Percentiles rank a stretch among this genome's conserved stretches.
Conservation (phyloP, 1,284 basidiomycete genomes). For the Ganoderma sinense region DNA sequence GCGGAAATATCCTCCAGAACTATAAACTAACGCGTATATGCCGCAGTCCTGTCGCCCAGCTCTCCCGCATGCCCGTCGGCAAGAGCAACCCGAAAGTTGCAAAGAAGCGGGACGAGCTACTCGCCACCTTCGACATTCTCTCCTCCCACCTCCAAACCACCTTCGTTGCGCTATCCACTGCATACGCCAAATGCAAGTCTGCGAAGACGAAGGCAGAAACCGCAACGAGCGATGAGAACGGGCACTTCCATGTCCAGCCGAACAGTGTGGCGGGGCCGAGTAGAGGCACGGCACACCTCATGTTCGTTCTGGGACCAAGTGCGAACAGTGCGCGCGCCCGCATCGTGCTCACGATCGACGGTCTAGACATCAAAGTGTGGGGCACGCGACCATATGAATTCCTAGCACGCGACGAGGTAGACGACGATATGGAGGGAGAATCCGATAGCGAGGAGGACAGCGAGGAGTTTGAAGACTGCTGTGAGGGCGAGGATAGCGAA, state of each 20-base stretch:
- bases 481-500: slow-evolving; percentile 17
- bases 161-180: slow-evolving; percentile 69
- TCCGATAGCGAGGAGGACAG: slow-evolving; percentile 34
- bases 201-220: slow-evolving; percentile 23
- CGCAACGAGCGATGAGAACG: slow-evolving; percentile 5
- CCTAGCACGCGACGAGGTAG: slow-evolving; percentile 27
- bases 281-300: slow-evolving; percentile 53
- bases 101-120: slow-evolving; percentile 66
- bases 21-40: not conserved
- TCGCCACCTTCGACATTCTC: slow-evolving; percentile 73
- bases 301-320: slow-evolving; percentile 70
- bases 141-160: slow-evolving; percentile 76
- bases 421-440: slow-evolving; percentile 28
- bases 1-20: not conserved
- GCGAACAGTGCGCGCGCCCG: slow-evolving; percentile 62
- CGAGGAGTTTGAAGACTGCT: slow-evolving; percentile 34
- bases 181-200: slow-evolving; percentile 52
- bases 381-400: slow-evolving; percentile 48
- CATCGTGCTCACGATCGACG: slow-evolving; percentile 68
- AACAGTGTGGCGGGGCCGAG: not conserved
- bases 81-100: slow-evolving; percentile 51
- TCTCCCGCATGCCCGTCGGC: slow-evolving; percentile 55
- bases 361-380: slow-evolving; percentile 65
- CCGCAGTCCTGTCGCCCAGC: slow-evolving; percentile 67
- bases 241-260: slow-evolving; percentile 1